Percentiles rank a stretch among this genome's conserved stretches.
Conservation (phyloP, 768 basidiomycete genomes). For the Roridomyces roridus region DNA sequence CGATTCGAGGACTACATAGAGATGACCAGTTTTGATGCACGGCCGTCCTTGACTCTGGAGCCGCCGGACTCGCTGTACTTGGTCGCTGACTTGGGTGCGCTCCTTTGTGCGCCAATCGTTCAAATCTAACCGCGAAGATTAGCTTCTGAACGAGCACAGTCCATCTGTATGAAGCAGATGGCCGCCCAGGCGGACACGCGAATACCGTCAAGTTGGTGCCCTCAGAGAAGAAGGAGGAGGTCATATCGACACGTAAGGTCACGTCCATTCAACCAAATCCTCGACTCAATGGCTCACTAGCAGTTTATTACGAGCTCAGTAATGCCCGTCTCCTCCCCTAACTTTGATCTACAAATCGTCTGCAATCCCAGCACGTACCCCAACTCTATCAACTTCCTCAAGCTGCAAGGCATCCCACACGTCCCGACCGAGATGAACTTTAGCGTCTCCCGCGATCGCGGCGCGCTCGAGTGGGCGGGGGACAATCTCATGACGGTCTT, state of each 20-base stretch:
- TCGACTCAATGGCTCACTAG: constrained; percentile 34
- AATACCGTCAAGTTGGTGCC: constrained; percentile 68
- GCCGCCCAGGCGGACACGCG: constrained; percentile 76
- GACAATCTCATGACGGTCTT: constrained; percentile 67
- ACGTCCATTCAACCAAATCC: constrained; percentile 52
- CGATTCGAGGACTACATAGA: too few species aligned
- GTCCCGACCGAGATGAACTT: constrained; percentile 79
- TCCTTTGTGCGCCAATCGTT: too few species aligned
- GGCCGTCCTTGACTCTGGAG: too few species aligned
- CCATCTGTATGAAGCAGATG: constrained; percentile 74
- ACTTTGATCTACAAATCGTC: constrained; percentile 58
- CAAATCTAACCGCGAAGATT: too few species aligned
- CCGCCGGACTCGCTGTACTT: too few species aligned
- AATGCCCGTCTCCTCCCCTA: background rate
- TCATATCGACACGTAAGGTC: constrained; percentile 79
- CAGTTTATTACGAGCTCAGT: constrained; percentile 55
- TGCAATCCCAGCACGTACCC: constrained; percentile 81
- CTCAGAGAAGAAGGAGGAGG: constrained; percentile 36
- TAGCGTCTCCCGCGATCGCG: constrained; percentile 72
- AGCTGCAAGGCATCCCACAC: constrained; percentile 51
- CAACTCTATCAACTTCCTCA: constrained; percentile 77
- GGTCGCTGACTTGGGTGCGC: too few species aligned
- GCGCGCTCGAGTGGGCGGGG: constrained; percentile 80
- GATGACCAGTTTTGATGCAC: too few species aligned
- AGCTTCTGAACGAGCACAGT: constrained; percentile 81